phyloP scores from a whole-genome alignment of 768 basidiomycete genomes.

The Termitomyces sp. region DNA sequence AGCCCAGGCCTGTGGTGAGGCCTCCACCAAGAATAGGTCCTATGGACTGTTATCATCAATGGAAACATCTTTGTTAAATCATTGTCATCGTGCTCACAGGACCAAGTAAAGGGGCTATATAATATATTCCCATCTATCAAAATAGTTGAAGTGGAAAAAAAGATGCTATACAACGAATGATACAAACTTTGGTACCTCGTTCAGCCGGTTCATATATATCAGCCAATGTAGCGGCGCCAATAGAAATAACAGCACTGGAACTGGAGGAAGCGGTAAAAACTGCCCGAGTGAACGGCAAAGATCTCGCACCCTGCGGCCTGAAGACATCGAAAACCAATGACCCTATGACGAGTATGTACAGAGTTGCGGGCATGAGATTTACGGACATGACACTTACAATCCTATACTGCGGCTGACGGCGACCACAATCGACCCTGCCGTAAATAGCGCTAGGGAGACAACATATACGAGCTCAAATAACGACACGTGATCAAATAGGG shows the following conservation, averaged over 20 bases:
- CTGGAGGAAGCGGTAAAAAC: slow-evolving; percentile 1
- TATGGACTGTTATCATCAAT: slow-evolving; percentile 28
- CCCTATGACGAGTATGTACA: slow-evolving; percentile 18
- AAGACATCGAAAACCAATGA: slow-evolving; percentile 64
- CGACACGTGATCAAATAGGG: background rate
- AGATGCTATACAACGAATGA: background rate
- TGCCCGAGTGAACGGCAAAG: background rate
- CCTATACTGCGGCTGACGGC: slow-evolving; percentile 50
- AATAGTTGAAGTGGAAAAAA: slow-evolving; percentile 14
- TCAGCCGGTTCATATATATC: slow-evolving; percentile 74
- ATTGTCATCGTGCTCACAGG: slow-evolving; percentile 28
- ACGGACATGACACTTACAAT: slow-evolving; percentile 25
- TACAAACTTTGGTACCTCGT: slow-evolving; percentile 53
- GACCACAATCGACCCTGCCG: slow-evolving; percentile 49
- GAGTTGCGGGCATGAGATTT: background rate
- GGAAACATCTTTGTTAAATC: background rate
- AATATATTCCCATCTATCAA: slow-evolving; percentile 68
- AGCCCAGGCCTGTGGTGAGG: slow-evolving; percentile 60
- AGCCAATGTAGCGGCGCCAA: slow-evolving; percentile 75
- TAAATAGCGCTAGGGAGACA: slow-evolving; percentile 44
- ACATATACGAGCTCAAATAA: slow-evolving; percentile 48
- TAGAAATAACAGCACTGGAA: slow-evolving; percentile 27
- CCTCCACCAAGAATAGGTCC: slow-evolving; percentile 73
- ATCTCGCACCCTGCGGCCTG: slow-evolving; percentile 56
- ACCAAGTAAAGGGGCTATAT: slow-evolving; percentile 74